Evolutionary conservation across 305 asterid species (phyloP), one percentile per base, ranked within the genome.

Genomic region (Fraxinus xanthoxyloides): DNA sequence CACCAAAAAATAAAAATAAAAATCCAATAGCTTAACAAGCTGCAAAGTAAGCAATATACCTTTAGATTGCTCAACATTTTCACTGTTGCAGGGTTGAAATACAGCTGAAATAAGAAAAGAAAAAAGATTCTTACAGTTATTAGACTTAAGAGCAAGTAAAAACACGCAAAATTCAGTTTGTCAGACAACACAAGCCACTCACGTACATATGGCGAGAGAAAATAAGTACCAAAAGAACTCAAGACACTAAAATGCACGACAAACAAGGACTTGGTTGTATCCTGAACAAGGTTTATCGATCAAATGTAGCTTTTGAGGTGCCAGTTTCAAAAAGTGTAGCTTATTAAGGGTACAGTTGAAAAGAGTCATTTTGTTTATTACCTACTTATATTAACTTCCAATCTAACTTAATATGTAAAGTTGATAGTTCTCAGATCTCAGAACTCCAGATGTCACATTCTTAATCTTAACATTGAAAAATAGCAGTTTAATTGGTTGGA

Each of bases 61-160:
- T 97, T 97, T 88, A 94, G 89, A 88, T 97, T 97, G 90, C 99
- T 97, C 90, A 97, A 92, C 99, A 96, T 96, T 89, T 96, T 96
- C 74, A 96, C 99, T 59, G 99, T 96, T 81, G 99, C 98, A 17
- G 99, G 99, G 87, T 92, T 91, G 86, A 96, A 96, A 89, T 96
- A 97, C 76, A 97, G 88, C 99, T 97, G 96, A 46, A 74, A 75
- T 77, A 82, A 85, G 69, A 61, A 77, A 35, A 3, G 3, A 48
- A 8, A 38, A 5, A 21, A 73, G 87, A 79, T 79, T 59, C 46
- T 28, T 77, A 80, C 67, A n/a, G 76, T 40, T 35, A 13, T 3
- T 63, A 72, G 56, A 10, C 32, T 35, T 38, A 46, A 34, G 67
- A 79, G 69, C 54, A 83, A 69, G 77, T 36, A 80, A 54, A 46